Evolutionary conservation across 2,329 filamentous ascomycete species (phyloP), one percentile per base, ranked within the genome.

Genomic region (Cladosporium sp.): DNA sequence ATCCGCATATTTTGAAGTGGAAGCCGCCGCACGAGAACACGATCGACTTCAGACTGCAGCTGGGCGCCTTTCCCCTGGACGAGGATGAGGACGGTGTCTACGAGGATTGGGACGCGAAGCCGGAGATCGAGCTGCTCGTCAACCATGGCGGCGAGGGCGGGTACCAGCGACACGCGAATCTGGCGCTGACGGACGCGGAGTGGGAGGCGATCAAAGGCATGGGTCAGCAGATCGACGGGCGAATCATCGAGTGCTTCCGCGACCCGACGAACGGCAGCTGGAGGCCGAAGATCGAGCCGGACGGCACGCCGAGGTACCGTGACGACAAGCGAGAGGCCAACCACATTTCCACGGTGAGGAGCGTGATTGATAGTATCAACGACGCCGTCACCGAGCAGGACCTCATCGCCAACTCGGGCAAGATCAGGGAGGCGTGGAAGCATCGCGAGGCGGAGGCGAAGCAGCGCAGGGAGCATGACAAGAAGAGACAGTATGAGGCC

Each of bases 11-110:
- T 56, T 76, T 99, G 34, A 99, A 99, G 70, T 99, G 93, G 93
- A 99, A 99, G 71, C 90, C 92, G 0, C 89, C 89, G 3, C 79
- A 88, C 58, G 93, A 99, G 68, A 99, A 99, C 73, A 95, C 90
- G 0, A 83, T 99, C 59, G 93, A 99, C 68, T 96, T 96, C 68
- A 81, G 86, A 37, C 78, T 97, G 61, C 81, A 80, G 45, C 78
- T 99, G 38, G 73, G 70, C 48, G 76, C 80, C 11, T 97, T 96
- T 62, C 86, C 87, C 0, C 64, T 76, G 0, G 75, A 86, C n/a
- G 79, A 88, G 13, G 86, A 93, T 60, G 80, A 81, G 40, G 80
- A 82, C 29, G 85, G 88, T 15, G 85, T 84, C 15, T 78, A 77
- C 59, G 65, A 79, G 43, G 90, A 97, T 70, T 97, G 90, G 73